Percentiles rank a stretch among this genome's conserved stretches.
Evolutionary conservation across 164 flowering plant species (phyloP).

Genomic region (Akebia trifoliata): DNA sequence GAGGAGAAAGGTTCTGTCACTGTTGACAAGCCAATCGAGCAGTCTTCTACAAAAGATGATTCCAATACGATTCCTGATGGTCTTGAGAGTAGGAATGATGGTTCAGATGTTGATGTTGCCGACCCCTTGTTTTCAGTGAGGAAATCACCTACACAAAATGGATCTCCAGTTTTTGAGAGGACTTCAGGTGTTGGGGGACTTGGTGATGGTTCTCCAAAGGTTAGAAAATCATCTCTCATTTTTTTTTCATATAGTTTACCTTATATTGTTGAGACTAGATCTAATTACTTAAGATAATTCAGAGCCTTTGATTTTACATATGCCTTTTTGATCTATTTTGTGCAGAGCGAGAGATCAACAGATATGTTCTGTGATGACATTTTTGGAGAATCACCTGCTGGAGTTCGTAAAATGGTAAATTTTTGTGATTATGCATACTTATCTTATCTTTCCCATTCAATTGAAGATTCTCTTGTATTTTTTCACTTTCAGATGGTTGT

Average conservation of each 20-base stretch:
- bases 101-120: slow-evolving; percentile 33
- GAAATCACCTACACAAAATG: slow-evolving; percentile 60
- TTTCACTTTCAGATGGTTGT: too few relatives aligned
- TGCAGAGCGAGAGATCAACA: slow-evolving; percentile 72
- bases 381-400: slow-evolving; percentile 95
- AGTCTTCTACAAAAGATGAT: slow-evolving; percentile 19
- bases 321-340: slow-evolving; percentile 7
- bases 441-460: neutral
- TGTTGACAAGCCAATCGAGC: slow-evolving; percentile 14
- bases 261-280: neutral
- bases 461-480: neutral
- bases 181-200: slow-evolving; percentile 48
- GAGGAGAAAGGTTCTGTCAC: slow-evolving; percentile 24
- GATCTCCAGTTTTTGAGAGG: slow-evolving; percentile 27
- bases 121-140: slow-evolving; percentile 50
- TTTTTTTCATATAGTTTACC: neutral
- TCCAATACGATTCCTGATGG: slow-evolving; percentile 24
- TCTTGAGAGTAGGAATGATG: slow-evolving; percentile 28
- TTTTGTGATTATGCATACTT: neutral
- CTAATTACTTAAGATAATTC: neutral
- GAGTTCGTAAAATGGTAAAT: slow-evolving; percentile 62
- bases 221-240: slow-evolving; percentile 13
- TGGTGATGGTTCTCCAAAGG: slow-evolving; percentile 96
- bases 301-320: neutral
- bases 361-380: slow-evolving; percentile 92